These are phyloP conservation scores for Monosporascus sp. DNA, from an alignment of 2,329 filamentous ascomycete species.

Conservation along the genomic window DNA sequence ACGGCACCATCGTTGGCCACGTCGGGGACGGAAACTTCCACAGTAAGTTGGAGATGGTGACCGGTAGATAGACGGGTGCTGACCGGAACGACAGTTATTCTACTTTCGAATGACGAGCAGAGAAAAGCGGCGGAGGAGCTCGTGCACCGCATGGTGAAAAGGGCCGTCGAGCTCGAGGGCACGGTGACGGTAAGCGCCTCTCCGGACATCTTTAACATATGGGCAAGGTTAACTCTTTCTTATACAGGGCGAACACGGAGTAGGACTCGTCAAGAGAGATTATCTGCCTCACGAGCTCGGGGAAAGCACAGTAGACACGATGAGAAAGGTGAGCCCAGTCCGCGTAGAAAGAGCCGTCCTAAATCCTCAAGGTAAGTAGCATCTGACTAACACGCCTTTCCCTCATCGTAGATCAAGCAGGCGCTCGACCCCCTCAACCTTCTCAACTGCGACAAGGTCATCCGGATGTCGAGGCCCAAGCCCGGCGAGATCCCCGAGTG, in stretches of 20 bases:
- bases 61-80: slow-evolving; percentile 9
- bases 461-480: slow-evolving; percentile 54
- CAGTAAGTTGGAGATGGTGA: slow-evolving; percentile 28
- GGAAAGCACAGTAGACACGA: slow-evolving; percentile 68
- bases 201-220: background rate
- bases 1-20: slow-evolving; percentile 63
- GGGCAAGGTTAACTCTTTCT: background rate
- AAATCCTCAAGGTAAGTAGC: background rate
- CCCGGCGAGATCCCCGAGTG: slow-evolving; percentile 41
- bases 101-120: slow-evolving; percentile 61
- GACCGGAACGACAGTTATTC: slow-evolving; percentile 35
- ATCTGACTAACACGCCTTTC: slow-evolving; percentile 5
- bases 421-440: slow-evolving; percentile 72
- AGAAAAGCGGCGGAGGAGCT: slow-evolving; percentile 61
- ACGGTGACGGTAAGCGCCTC: slow-evolving; percentile 60
- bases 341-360: too few species aligned
- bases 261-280: slow-evolving; percentile 79
- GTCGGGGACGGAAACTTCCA: slow-evolving; percentile 79
- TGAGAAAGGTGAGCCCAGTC: slow-evolving; percentile 61
- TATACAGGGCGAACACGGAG: slow-evolving; percentile 70
- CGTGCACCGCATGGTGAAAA: slow-evolving; percentile 80
- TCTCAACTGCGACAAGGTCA: slow-evolving; percentile 65
- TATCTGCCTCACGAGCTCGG: slow-evolving; percentile 77
- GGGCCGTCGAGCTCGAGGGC: slow-evolving; percentile 78
- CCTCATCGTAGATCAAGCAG: slow-evolving; percentile 59